Conservation (phyloP, 345 rosid genomes). For the Eucalyptus regnans region DNA sequence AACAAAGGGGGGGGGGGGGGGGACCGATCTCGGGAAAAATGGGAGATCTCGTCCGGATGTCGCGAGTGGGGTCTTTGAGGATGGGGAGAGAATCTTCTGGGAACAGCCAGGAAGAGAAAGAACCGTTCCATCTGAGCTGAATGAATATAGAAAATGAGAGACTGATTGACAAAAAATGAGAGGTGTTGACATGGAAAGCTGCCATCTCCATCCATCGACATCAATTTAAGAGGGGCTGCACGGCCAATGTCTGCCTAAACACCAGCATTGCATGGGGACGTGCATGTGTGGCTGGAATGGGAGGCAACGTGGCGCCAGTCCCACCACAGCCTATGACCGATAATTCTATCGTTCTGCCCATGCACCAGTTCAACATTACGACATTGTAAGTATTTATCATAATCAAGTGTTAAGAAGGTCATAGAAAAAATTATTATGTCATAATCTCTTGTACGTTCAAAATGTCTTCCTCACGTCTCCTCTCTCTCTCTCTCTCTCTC, state of each 20-base stretch:
- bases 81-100: neutral
- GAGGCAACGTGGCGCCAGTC: constrained; percentile 7
- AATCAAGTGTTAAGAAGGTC: neutral
- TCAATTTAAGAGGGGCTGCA: neutral
- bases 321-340: constrained; percentile 2
- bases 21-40: neutral
- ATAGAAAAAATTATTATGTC: no score
- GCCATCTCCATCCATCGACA: neutral
- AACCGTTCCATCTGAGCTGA: neutral
- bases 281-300: constrained; percentile 8
- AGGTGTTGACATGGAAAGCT: neutral
- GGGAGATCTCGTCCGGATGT: neutral
- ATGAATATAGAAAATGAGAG: neutral
- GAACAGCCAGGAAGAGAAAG: neutral
- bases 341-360: neutral
- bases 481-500: no score
- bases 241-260: neutral
- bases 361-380: neutral
- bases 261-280: constrained; percentile 12
- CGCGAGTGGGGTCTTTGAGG: neutral
- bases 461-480: neutral
- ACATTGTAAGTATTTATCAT: neutral
- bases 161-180: neutral
- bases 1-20: neutral
- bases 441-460: neutral